Base-by-base conservation (phyloP, 441 rosid species). In the Erysimum cheiri region DNA sequence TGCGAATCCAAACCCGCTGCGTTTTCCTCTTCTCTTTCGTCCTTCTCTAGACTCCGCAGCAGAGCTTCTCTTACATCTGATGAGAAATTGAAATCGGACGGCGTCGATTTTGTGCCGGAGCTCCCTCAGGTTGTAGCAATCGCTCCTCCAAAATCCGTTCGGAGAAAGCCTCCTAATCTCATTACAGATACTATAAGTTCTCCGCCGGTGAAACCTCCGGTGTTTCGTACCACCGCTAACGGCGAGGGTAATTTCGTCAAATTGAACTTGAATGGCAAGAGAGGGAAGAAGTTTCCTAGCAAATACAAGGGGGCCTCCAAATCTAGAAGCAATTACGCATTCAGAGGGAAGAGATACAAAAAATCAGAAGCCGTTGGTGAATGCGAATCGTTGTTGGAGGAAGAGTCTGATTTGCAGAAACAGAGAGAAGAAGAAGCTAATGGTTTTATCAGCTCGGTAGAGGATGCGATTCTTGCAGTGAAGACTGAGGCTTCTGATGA, bases 231-330 rank as follows among this genome's bases (percentile, higher is more conserved):
- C 22, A 73, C 69, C 19, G 80, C 73, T 29, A 63, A 77, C 10
- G 66, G 59, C 7, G 96, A 91, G 72, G 98, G 98, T 62, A 94
- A 94, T 77, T 94, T 94, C 58, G 97, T 94, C 39, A 91, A 77
- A 84, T 80, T 88, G 29, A 88, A 91, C 68, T 62, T 86, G 70
- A 91, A 78, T 15, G 78, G 85, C 14, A 69, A 70, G 53, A 86
- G 78, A 6, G 85, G 89, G 52, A 72, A 67, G 64, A 93, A 83
- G 83, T 93, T 91, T 70, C 70, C 64, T 2, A 75, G 79, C 68
- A 88, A 86, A 80, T 72, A 77, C 64, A 71, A 80, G n/a, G 74
- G 82, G 60, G 12, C 43, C 19, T 49, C 70, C 0, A 77, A 68
- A 67, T 77, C 49, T 15, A 67, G 60, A 35, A 67, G 64, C 73